Evolutionary conservation across 495 filamentous ascomycete species (phyloP), one percentile per base, ranked within the genome.

Genomic region (Cladorrhinum samala): DNA sequence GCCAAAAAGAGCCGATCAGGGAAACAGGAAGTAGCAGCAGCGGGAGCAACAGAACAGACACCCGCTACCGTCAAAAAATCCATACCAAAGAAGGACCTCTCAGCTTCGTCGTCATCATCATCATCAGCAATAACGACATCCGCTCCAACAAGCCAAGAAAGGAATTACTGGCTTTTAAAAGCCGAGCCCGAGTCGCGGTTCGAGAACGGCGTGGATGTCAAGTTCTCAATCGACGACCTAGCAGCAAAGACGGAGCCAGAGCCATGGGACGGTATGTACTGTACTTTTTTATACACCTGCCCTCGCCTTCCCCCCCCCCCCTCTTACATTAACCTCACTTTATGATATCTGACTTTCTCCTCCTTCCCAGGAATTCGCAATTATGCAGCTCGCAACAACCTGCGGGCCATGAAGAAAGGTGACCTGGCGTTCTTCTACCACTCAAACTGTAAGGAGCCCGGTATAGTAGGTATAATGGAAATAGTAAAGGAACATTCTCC

Each of bases 341-440:
- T 14, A 17, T 17, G 14, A n/a, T n/a, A n/a, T n/a, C n/a, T n/a
- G n/a, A n/a, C n/a, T 17, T 47, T 9, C 16, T 17, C 21, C 14
- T 8, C 7, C 18, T 14, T n/a, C n/a, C n/a, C 18, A 76, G 73
- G 74, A 9, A 78, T 78, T 53, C 67, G 75, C 42, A 65, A 67
- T 11, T 78, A 77, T 47, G 63, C 61, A 73, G 89, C 91, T 14
- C 79, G 87, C 37, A 96, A 96, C 63, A 88, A 95, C 65, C 83
- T 98, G 65, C 82, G 85, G 1, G 77, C 83, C 4, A 98, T 97
- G 93, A 89, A 87, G 67, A 81, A 84, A 57, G 92, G 93, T 38
- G 93, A 98, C 56, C 73, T 87, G 40, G 91, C 90, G 33, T 96
- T 98, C 72, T 96, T 98, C 74, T 98, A 98, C 66, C 92, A 96